A percentile compares a stretch with the other conserved stretches of the same genome.
Conservation (phyloP, 495 filamentous ascomycete genomes). For the Hypoxylon perforatum region DNA sequence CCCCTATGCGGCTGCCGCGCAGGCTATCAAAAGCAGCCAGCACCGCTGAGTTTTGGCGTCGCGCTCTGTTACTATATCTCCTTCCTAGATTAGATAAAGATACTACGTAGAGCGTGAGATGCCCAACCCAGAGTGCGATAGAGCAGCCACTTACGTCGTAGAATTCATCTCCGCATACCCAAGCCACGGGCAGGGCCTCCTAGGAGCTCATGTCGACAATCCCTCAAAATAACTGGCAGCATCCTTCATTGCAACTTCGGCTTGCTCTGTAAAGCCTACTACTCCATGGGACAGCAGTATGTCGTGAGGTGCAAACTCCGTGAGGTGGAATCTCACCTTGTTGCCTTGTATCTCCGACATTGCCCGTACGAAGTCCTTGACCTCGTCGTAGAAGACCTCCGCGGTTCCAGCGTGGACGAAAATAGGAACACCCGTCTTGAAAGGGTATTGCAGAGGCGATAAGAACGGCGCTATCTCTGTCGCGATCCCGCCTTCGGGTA, state of each 20-base stretch:
- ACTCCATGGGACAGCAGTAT: not conserved
- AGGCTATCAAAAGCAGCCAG: too few relatives aligned
- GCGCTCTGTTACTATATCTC: too few relatives aligned
- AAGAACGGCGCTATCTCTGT: not conserved
- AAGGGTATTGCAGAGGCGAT: not conserved
- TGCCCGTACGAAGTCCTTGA: not conserved
- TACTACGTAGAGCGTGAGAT: too few relatives aligned
- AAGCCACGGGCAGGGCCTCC: too few relatives aligned
- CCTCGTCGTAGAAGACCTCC: not conserved
- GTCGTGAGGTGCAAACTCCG: slow-evolving; percentile 19
- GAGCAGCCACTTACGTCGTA: too few relatives aligned
- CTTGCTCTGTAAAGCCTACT: not conserved
- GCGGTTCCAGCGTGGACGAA: not conserved
- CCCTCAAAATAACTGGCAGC: not conserved
- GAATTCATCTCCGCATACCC: too few relatives aligned
- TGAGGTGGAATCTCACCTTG: not conserved
- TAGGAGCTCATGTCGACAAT: not conserved
- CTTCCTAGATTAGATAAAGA: too few relatives aligned
- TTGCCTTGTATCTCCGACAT: not conserved
- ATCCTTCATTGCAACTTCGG: not conserved
- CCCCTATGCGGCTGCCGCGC: too few relatives aligned
- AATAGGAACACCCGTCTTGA: slow-evolving; percentile 3
- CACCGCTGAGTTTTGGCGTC: too few relatives aligned
- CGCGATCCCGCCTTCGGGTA: not conserved
- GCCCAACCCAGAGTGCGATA: too few relatives aligned